Evolutionary conservation across 139 green algal species (phyloP).

Genomic region (Haematococcus sp.): DNA sequence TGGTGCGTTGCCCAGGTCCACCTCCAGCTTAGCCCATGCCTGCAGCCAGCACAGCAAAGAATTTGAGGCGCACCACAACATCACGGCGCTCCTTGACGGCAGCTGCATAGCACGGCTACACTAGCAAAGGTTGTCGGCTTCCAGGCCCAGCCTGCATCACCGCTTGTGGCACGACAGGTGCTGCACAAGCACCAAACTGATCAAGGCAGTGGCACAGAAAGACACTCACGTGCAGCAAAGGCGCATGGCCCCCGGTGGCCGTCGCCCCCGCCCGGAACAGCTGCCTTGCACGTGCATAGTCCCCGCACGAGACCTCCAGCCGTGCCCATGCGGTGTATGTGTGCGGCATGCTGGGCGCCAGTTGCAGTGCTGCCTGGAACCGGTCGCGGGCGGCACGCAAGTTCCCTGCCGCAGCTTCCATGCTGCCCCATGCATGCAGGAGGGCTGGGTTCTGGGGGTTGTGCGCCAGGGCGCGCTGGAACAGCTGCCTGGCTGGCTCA

Average conservation of each 20-base stretch:
- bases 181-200: too few species aligned
- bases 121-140: too few species aligned
- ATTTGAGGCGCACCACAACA: too few species aligned
- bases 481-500: slow-evolving; percentile 15
- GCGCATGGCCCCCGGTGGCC: slow-evolving; percentile 25
- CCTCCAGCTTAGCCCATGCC: slow-evolving; percentile 54
- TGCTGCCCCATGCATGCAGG: slow-evolving; percentile 55
- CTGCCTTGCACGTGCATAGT: slow-evolving; percentile 14
- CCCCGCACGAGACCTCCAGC: slow-evolving; percentile 19
- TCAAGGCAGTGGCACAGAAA: too few species aligned
- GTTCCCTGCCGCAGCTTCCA: slow-evolving; percentile 45
- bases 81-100: too few species aligned
- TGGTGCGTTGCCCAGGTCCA: slow-evolving; percentile 33
- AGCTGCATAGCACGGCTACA: too few species aligned
- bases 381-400: slow-evolving; percentile 21
- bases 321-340: slow-evolving; percentile 18
- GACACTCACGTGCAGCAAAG: slow-evolving; percentile 34
- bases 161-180: too few species aligned
- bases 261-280: slow-evolving; percentile 38
- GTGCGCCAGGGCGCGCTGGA: slow-evolving; percentile 2
- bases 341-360: slow-evolving; percentile 13
- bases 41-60: slow-evolving; percentile 37
- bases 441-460: slow-evolving; percentile 18
- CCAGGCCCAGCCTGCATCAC: too few species aligned
- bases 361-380: slow-evolving; percentile 25